A percentile compares a stretch with the other conserved stretches of the same genome.
Conservation (phyloP, 192 early-diverging fungal species). For the Coemansia pectinata region DNA sequence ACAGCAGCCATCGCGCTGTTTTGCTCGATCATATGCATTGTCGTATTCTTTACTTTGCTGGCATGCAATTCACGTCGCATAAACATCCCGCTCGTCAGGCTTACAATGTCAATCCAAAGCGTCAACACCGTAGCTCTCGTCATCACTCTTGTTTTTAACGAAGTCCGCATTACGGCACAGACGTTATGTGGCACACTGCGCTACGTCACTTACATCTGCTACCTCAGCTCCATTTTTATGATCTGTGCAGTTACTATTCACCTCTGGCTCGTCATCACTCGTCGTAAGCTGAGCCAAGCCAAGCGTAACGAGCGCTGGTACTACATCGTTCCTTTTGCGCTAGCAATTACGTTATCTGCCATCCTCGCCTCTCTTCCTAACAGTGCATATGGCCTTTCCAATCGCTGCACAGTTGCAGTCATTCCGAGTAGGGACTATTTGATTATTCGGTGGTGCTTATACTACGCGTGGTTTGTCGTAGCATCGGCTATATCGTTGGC, state of each 20-base stretch:
- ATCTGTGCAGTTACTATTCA: constrained; percentile 45
- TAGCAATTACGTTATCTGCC: constrained; percentile 35
- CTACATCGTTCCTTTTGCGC: constrained; percentile 39
- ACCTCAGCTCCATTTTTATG: constrained; percentile 54
- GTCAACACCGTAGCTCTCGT: constrained; percentile 46
- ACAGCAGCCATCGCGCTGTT: constrained; percentile 28
- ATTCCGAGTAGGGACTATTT: constrained; percentile 30
- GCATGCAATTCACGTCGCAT: constrained; percentile 36
- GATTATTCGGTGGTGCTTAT: constrained; percentile 44
- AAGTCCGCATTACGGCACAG: constrained; percentile 22
- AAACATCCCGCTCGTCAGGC: constrained; percentile 46
- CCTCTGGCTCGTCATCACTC: constrained; percentile 51
- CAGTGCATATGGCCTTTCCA: constrained; percentile 25
- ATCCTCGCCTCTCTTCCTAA: constrained; percentile 34
- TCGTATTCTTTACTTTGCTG: constrained; percentile 35
- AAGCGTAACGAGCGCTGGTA: constrained; percentile 54
- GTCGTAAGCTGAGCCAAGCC: constrained; percentile 35
- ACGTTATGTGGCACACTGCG: constrained; percentile 40
- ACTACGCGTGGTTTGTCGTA: constrained; percentile 53
- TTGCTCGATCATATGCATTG: constrained; percentile 29
- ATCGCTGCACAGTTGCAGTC: constrained; percentile 22
- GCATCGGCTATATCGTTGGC: constrained; percentile 37
- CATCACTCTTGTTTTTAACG: constrained; percentile 24
- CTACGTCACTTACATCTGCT: constrained; percentile 46
- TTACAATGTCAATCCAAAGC: constrained; percentile 46